Conservation (phyloP, 495 filamentous ascomycete genomes). For the Xylaria longipes region DNA sequence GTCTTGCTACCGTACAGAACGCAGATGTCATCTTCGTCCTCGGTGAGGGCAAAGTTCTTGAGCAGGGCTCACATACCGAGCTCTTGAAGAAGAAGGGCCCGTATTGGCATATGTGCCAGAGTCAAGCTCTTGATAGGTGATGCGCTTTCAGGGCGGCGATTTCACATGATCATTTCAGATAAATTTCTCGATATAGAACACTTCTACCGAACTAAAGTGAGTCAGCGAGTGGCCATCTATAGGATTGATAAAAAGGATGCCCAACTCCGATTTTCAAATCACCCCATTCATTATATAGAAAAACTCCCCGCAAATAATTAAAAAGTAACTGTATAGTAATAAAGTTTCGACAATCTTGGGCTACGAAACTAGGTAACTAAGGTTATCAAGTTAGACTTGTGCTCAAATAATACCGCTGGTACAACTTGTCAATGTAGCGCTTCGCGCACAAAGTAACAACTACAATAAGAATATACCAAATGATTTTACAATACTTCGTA, state of each 20-base stretch:
- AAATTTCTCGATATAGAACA: background rate
- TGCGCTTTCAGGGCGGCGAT: background rate
- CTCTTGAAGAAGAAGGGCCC: conserved; percentile 58
- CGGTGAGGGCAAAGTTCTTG: conserved; percentile 62
- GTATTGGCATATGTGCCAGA: conserved; percentile 60
- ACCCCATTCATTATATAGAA: background rate
- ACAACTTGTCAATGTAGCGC: background rate
- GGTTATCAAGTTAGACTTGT: background rate
- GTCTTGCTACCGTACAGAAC: conserved; percentile 64
- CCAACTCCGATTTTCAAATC: background rate
- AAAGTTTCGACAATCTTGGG: background rate
- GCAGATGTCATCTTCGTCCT: conserved; percentile 67
- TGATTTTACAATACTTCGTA: background rate
- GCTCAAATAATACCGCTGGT: background rate
- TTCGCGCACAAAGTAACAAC: background rate
- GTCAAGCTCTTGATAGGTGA: conserved; percentile 40
- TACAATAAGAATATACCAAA: background rate
- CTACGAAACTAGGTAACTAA: background rate
- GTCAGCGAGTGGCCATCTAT: background rate
- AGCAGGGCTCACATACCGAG: conserved; percentile 61
- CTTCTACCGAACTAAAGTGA: background rate
- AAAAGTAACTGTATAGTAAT: background rate
- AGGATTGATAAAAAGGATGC: background rate
- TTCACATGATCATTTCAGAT: background rate
- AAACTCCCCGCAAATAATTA: background rate